These are phyloP conservation scores for Ceratobasidium sp. DNA, from an alignment of 1,284 basidiomycete species.

Conservation along the genomic window DNA sequence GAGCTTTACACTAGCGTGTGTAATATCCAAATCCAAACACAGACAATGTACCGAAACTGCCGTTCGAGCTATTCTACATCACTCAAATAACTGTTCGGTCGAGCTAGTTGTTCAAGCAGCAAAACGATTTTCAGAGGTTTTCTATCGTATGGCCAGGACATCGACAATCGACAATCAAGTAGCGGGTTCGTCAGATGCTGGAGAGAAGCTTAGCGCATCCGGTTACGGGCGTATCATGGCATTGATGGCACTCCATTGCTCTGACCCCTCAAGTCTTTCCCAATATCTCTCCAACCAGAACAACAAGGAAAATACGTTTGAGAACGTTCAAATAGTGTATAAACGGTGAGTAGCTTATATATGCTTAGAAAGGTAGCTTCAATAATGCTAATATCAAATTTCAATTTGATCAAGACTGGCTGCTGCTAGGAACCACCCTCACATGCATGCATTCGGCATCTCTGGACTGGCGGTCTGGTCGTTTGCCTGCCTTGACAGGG, in stretches of 20 bases:
- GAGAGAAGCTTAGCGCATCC: not conserved
- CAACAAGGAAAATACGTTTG: not conserved
- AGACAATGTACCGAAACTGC: constrained; percentile 7
- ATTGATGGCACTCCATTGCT: constrained; percentile 1
- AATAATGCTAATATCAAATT: not conserved
- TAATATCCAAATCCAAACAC: not conserved
- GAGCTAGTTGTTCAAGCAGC: not conserved
- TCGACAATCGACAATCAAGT: not conserved
- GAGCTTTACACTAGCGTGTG: not conserved
- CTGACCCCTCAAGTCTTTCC: not conserved
- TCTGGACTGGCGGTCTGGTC: not conserved
- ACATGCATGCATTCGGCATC: not conserved
- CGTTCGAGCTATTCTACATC: not conserved
- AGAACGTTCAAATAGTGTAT: not conserved
- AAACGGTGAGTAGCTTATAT: not conserved
- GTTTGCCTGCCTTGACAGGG: not conserved
- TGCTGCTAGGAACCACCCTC: not conserved
- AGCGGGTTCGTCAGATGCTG: not conserved
- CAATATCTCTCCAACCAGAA: not conserved
- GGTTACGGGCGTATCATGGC: constrained; percentile 17
- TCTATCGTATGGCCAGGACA: not conserved
- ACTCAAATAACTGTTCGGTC: not conserved
- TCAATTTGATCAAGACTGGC: not conserved
- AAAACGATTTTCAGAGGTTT: not conserved
- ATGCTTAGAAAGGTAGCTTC: too few relatives aligned